These are phyloP conservation scores for Chloris gayana DNA, from an alignment of 176 grass and related monocot species.

Conservation along the genomic window DNA sequence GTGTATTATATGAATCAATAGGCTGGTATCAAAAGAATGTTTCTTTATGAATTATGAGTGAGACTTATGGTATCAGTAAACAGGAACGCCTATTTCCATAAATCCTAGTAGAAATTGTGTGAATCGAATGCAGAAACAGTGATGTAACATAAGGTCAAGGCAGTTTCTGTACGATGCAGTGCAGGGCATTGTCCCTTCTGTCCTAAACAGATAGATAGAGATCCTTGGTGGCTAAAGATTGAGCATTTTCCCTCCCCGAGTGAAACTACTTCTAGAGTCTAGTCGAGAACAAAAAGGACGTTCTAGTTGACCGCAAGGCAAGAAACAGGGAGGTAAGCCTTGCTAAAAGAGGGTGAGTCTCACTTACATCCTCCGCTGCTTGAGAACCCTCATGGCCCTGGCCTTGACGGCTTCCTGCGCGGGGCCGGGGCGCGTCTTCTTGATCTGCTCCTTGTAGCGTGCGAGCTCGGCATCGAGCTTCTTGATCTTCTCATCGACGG, in stretches of 20 bases:
- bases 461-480: conserved; percentile 91
- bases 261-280: too few relatives aligned
- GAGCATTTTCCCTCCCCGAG: not conserved
- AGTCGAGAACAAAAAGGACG: too few relatives aligned
- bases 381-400: conserved; percentile 89
- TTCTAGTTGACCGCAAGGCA: not conserved
- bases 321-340: too few relatives aligned
- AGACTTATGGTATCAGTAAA: too few relatives aligned
- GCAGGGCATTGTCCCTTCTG: not conserved
- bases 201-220: not conserved
- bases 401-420: conserved; percentile 96
- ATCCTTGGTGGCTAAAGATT: not conserved
- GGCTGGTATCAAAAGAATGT: too few relatives aligned
- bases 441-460: conserved; percentile 95
- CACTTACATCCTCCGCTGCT: conserved; percentile 83
- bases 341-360: too few relatives aligned
- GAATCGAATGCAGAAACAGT: too few relatives aligned
- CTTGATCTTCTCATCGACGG: conserved; percentile 89
- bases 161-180: not conserved
- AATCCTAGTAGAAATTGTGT: too few relatives aligned
- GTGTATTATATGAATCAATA: too few relatives aligned
- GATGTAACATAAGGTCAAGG: too few relatives aligned
- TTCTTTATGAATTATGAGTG: too few relatives aligned
- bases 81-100: too few relatives aligned
- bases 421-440: conserved; percentile 87